Conservation (phyloP, 257 asterid species). For the Perilla frutescens region DNA sequence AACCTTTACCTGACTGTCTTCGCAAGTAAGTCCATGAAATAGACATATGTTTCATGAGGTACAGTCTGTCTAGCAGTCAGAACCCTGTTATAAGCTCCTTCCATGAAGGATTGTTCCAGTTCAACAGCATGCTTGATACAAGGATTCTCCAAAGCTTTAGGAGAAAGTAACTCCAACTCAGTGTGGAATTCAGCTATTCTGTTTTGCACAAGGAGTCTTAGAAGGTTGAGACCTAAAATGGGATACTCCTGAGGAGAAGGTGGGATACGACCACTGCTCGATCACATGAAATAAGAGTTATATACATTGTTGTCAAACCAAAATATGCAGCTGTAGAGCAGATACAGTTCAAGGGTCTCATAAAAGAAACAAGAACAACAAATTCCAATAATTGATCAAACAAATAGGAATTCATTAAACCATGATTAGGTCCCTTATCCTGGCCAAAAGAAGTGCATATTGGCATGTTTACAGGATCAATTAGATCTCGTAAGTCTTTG, state of each 20-base stretch:
- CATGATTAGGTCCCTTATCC: background rate
- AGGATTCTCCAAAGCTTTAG: slow-evolving; percentile 81
- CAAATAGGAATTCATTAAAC: background rate
- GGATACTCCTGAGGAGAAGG: slow-evolving; percentile 90
- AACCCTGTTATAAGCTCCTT: slow-evolving; percentile 97
- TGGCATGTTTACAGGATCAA: background rate
- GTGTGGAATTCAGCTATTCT: slow-evolving; percentile 98
- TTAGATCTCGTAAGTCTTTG: background rate
- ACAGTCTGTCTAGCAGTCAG: slow-evolving; percentile 88
- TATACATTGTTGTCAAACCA: slow-evolving; percentile 15
- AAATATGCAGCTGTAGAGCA: slow-evolving; percentile 17
- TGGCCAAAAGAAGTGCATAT: background rate
- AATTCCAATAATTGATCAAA: background rate
- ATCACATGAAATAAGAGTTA: slow-evolving; percentile 33
- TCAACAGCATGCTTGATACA: slow-evolving; percentile 97
- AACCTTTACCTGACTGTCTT: slow-evolving; percentile 84
- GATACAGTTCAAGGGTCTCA: background rate
- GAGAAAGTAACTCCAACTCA: slow-evolving; percentile 84
- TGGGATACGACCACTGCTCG: slow-evolving; percentile 72
- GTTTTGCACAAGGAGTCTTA: slow-evolving; percentile 96
- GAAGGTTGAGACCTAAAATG: slow-evolving; percentile 93
- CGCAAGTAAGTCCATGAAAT: slow-evolving; percentile 95
- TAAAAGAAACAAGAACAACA: slow-evolving; percentile 13
- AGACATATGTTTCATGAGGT: slow-evolving; percentile 86
- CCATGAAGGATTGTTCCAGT: slow-evolving; percentile 97